Percentiles rank a stretch among this genome's conserved stretches.
phyloP scores from a whole-genome alignment of 2,329 filamentous ascomycete species.

The Fusarium coicis region DNA sequence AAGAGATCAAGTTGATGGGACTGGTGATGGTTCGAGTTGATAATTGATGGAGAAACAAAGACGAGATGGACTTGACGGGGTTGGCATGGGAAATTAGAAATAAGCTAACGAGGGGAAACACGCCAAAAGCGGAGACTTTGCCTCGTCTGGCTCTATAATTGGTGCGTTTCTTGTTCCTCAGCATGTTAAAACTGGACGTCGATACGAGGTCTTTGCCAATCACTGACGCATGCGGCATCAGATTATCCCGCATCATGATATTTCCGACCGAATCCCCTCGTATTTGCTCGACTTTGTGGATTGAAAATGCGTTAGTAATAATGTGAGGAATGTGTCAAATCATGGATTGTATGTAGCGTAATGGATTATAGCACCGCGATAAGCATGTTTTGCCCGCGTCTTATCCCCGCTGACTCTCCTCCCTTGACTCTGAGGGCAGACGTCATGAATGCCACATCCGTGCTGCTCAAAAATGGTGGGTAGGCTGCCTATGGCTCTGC shows the following conservation, averaged over 20 bases:
- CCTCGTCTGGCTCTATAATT: neutral
- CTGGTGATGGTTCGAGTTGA: neutral
- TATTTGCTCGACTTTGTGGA: neutral
- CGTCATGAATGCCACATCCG: neutral
- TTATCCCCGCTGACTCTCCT: neutral
- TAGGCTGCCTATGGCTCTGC: neutral
- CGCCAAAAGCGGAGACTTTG: neutral
- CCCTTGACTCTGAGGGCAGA: neutral
- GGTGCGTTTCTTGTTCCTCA: neutral
- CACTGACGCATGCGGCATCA: neutral
- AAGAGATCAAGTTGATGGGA: neutral
- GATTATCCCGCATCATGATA: neutral
- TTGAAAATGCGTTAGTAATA: neutral
- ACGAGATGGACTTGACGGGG: neutral
- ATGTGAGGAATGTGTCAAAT: neutral
- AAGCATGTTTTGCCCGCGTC: neutral
- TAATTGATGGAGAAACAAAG: constrained; percentile 1
- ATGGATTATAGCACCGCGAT: neutral
- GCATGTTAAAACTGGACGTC: neutral
- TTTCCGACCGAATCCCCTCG: neutral
- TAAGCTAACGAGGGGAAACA: constrained; percentile 7
- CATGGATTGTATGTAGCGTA: neutral
- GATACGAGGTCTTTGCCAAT: constrained; percentile 7
- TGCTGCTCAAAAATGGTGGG: neutral
- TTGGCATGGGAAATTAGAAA: constrained; percentile 1